Evolutionary conservation across 2,329 filamentous ascomycete species (phyloP).

Genomic region (Colletotrichum lupini): DNA sequence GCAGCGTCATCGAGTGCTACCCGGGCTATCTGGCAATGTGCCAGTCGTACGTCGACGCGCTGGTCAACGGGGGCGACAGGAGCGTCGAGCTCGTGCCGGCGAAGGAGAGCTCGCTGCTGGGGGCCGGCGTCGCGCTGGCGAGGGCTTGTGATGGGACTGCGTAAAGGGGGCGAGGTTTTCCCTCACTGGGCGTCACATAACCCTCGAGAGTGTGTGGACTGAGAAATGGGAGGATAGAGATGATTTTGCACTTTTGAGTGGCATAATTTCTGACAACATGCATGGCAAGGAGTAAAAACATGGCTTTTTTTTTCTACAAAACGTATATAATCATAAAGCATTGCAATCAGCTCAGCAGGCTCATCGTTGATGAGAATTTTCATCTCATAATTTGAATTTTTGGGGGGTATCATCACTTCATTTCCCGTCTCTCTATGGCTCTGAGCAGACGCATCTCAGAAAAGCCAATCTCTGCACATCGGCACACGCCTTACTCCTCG

Average conservation of each 20-base stretch:
- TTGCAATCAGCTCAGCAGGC: background rate
- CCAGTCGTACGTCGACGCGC: constrained; percentile 71
- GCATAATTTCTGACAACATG: background rate
- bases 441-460: background rate
- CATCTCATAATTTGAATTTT: background rate
- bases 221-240: background rate
- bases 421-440: background rate
- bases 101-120: constrained; percentile 79
- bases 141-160: constrained; percentile 9
- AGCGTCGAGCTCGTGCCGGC: constrained; percentile 74
- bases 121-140: constrained; percentile 78
- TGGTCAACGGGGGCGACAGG: constrained; percentile 55
- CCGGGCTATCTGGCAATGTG: constrained; percentile 72
- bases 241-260: background rate
- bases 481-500: constrained; percentile 19
- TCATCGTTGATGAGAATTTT: background rate
- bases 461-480: background rate
- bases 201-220: background rate
- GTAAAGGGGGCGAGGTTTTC: background rate
- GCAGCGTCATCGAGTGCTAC: constrained; percentile 83
- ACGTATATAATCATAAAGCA: constrained; percentile 21
- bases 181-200: background rate
- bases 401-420: constrained; percentile 9
- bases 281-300: constrained; percentile 6
- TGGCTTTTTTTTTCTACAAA: background rate